Percentiles rank a stretch among this genome's conserved stretches.
Evolutionary conservation across 192 early-diverging fungal species (phyloP).

Genomic region (Rhizoclosmatium globosum): DNA sequence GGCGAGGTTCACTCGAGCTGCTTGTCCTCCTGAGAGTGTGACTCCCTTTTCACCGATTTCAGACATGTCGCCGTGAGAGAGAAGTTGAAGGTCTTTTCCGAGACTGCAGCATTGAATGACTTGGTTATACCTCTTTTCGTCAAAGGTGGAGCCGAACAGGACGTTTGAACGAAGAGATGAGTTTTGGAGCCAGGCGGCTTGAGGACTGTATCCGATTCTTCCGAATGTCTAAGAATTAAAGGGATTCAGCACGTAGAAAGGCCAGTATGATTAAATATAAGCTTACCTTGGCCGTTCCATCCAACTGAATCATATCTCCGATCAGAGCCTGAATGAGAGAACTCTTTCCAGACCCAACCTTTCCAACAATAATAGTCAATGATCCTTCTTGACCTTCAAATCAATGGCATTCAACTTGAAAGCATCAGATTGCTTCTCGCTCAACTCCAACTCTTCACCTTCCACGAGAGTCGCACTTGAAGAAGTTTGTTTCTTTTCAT

Average conservation of each 20-base stretch:
- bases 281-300: slow-evolving; percentile 44
- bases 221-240: slow-evolving; percentile 51
- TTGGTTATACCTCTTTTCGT: slow-evolving; percentile 42
- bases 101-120: slow-evolving; percentile 60
- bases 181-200: slow-evolving; percentile 77
- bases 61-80: slow-evolving; percentile 43
- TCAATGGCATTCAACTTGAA: slow-evolving; percentile 43
- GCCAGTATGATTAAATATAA: too few relatives aligned
- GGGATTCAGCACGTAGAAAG: neutral
- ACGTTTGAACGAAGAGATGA: slow-evolving; percentile 80
- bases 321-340: slow-evolving; percentile 81
- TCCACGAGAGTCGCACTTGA: too few relatives aligned
- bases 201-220: slow-evolving; percentile 67
- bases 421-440: neutral
- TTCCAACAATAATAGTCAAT: slow-evolving; percentile 81
- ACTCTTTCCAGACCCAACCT: slow-evolving; percentile 84
- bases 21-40: slow-evolving; percentile 77
- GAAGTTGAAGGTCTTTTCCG: slow-evolving; percentile 41
- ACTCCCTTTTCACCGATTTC: slow-evolving; percentile 53
- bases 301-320: slow-evolving; percentile 70
- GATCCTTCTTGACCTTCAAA: slow-evolving; percentile 52
- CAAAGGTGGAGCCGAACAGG: slow-evolving; percentile 73
- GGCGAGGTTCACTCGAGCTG: slow-evolving; percentile 65
- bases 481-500: too few relatives aligned
- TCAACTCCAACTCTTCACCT: neutral